Conservation (phyloP, 139 green algal genomes). For the Zygnema cylindricum region DNA sequence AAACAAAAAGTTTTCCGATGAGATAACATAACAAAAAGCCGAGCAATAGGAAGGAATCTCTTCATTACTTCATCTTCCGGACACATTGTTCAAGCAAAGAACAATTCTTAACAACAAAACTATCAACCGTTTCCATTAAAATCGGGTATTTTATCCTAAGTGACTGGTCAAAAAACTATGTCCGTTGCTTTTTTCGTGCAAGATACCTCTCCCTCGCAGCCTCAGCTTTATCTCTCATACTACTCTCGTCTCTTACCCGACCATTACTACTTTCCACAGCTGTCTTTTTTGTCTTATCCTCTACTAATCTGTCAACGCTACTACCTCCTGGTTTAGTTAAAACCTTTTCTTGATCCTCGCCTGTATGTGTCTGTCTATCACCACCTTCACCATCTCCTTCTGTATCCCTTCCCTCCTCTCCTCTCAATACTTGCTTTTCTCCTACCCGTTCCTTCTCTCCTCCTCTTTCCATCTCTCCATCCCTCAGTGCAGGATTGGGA, state of each 20-base stretch:
- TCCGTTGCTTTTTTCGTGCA: slow-evolving; percentile 70
- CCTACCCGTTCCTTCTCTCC: not conserved
- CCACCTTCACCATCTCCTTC: not conserved
- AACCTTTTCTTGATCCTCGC: not conserved
- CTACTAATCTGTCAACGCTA: not conserved
- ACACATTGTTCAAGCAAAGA: too few species aligned
- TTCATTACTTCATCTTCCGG: too few species aligned
- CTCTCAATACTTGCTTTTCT: not conserved
- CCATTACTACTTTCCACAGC: not conserved
- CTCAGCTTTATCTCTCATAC: not conserved
- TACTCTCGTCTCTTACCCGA: not conserved
- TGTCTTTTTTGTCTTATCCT: not conserved
- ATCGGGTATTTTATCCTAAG: too few species aligned
- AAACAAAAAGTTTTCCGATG: too few species aligned
- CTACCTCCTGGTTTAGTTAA: not conserved
- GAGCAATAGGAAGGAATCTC: too few species aligned
- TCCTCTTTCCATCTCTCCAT: not conserved
- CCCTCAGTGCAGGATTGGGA: not conserved
- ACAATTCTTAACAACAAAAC: too few species aligned
- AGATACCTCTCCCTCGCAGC: slow-evolving; percentile 81
- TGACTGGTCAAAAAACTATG: too few species aligned
- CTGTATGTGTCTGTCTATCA: not conserved
- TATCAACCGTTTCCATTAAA: too few species aligned
- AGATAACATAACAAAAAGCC: too few species aligned
- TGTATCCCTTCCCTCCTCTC: not conserved